Evolutionary conservation across 2,329 filamentous ascomycete species (phyloP), one percentile per base, ranked within the genome.

Genomic region (Claviceps sp.): DNA sequence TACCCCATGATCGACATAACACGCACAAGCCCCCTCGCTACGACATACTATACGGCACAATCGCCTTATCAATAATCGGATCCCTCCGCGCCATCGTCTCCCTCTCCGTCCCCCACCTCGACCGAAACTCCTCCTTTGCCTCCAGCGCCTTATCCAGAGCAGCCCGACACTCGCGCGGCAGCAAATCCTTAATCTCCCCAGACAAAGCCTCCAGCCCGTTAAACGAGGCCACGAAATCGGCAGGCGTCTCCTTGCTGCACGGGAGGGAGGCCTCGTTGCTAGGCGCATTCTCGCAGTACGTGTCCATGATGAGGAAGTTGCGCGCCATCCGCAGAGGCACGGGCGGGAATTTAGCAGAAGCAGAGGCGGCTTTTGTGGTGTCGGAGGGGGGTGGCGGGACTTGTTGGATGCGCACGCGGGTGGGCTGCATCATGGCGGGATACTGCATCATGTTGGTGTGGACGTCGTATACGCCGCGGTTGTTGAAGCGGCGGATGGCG

Each of bases 391-490:
- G 26, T 30, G 26, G 26, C 26, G 26, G 16, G 2, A 94, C 73
- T 55, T 85, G 81, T 68, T 93, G 87, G 72, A 90, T 89, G 54
- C 84, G 83, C 9, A 82, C 88, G 59, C 88, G 86, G 2, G 88
- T 93, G 2, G 93, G 88, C 66, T 98, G 93, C 78, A 89, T 95
- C 62, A 78, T 85, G 56, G 81, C 80, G 0, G 93, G 91, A 63
- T 86, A 94, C 63, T 93, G 88, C 77, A 96, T 85, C 54, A 78
- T 70, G 66, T 98, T 98, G 51, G 93, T 97, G 70, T 97, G 90
- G 26, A 91, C 82, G 61, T 98, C 90, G 68, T 97, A 97, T 51
- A 91, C 78, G 48, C 93, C 93, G 24, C 78, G 70, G 8, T 84
- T 73, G 58, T 86, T 93, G 44, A 76, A 71, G 55, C 77, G 78